Conservation (phyloP, 1,284 basidiomycete species). For the Puccinia coronata region DNA sequence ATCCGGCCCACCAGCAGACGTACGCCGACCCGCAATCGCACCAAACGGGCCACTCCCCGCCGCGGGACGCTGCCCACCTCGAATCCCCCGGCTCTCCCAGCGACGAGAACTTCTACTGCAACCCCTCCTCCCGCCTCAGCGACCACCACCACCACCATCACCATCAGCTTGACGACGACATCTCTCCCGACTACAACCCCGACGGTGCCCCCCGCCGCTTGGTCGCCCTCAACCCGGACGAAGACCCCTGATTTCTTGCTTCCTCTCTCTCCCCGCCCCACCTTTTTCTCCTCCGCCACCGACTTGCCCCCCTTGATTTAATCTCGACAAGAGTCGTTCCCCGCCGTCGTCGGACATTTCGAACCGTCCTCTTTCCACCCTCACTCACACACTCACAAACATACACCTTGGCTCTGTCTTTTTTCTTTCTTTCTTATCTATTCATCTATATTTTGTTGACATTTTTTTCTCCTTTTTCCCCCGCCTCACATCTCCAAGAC, state of each 20-base stretch:
- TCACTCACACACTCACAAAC: too few relatives aligned
- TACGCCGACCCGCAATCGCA: background rate
- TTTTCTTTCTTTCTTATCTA: too few relatives aligned
- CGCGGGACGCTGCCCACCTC: background rate
- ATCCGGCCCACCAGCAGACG: background rate
- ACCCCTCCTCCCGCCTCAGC: background rate
- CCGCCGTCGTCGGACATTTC: too few relatives aligned
- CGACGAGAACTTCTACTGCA: slow-evolving; percentile 18
- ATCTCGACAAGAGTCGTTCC: background rate
- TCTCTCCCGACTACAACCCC: background rate
- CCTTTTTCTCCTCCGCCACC: background rate
- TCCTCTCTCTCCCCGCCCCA: background rate
- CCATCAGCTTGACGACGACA: too few relatives aligned
- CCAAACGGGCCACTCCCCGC: background rate
- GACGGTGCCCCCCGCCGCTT: background rate
- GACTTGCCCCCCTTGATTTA: background rate
- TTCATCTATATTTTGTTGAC: too few relatives aligned
- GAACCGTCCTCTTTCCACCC: too few relatives aligned
- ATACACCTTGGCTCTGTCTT: too few relatives aligned
- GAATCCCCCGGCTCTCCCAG: slow-evolving; percentile 6
- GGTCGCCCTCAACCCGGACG: slow-evolving; percentile 28
- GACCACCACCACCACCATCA: background rate
- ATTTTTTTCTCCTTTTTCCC: too few relatives aligned
- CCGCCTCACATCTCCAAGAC: too few relatives aligned
- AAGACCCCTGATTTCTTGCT: background rate